Evolutionary conservation across 2,329 filamentous ascomycete species (phyloP), one percentile per base, ranked within the genome.

Genomic region (Trichoderma sp.): DNA sequence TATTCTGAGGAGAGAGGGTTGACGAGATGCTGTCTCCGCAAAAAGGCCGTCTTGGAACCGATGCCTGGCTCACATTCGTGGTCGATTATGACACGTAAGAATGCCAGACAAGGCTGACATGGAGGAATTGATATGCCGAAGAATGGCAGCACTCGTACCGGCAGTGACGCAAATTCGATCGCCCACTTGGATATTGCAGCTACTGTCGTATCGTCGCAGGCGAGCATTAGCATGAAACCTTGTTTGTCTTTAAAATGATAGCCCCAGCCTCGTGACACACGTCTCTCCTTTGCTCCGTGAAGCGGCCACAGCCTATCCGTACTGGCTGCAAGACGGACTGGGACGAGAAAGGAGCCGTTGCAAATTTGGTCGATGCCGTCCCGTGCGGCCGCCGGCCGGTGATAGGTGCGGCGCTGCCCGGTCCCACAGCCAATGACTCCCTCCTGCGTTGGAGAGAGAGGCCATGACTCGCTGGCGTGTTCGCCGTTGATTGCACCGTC

Each of bases 21-120:
- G 72, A 19, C 48, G 80, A 90, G 97, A 35, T 93, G 97, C 80
- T 87, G 90, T 72, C 83, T 97, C 70, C 88, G 94, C 71, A 97
- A 97, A 86, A 93, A 93, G 82, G 93, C 92, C 4, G 91, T 92
- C 1, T 84, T 97, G 59, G 87, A 92, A 69, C 87, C 92, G 2
- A 97, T 65, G 29, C 19, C 34, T 15, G 52, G 27, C 39, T 65
- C 42, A 45, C 52, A 32, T 65, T 65, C 32, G 52, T 13, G 17
- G 27, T 35, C 50, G 63, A 56, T 64, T 97, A 90, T 90, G 94
- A 78, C 97, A 95, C 80, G 85, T 84, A 68, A 87, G 97, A 7
- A 81, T 94, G 39, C 84, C 86, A n/a, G 92, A 76, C 90, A 91
- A 0, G 90, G 63, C 63, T 57, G 52, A 37, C 27, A 92, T 4